Conservation (phyloP, 495 filamentous ascomycete species). For the Hamigera avellanea region DNA sequence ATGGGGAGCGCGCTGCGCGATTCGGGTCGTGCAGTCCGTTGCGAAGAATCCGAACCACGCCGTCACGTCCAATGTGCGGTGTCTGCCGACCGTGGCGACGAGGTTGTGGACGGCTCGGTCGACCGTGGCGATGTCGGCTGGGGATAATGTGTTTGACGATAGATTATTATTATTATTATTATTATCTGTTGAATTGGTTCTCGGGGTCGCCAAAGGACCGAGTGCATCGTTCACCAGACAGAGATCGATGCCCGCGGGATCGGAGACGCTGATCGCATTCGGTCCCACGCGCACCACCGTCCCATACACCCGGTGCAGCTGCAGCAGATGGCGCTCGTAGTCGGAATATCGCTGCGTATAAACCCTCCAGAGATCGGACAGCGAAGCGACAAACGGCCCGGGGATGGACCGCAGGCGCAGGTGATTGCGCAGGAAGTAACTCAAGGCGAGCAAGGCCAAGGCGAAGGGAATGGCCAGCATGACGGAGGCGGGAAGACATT, state of each 20-base stretch:
- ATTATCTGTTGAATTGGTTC: too few species aligned
- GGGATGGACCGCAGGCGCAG: constrained; percentile 8
- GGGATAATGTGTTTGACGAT: too few species aligned
- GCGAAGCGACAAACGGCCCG: constrained; percentile 5
- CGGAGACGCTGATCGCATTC: constrained; percentile 39
- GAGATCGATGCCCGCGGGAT: constrained; percentile 21
- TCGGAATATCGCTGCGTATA: constrained; percentile 1
- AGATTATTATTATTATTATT: too few species aligned
- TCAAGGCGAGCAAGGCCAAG: too few species aligned
- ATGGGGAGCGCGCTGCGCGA: neutral
- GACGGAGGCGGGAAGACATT: too few species aligned
- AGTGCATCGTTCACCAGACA: neutral
- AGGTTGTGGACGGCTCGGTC: constrained; percentile 4
- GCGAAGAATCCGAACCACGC: constrained; percentile 5
- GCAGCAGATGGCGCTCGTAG: constrained; percentile 4
- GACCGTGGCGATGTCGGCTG: constrained; percentile 6
- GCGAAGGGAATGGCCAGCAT: too few species aligned
- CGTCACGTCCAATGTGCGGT: constrained; percentile 4
- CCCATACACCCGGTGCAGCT: constrained; percentile 40
- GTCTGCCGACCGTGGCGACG: constrained; percentile 2
- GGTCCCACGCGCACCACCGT: constrained; percentile 46
- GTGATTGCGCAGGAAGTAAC: constrained; percentile 10
- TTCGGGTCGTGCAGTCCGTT: constrained; percentile 2
- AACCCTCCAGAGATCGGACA: constrained; percentile 7
- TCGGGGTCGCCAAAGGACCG: neutral